Evolutionary conservation across 306 rosid genomes (phyloP).

Genomic region (Spatholobus suberectus): DNA sequence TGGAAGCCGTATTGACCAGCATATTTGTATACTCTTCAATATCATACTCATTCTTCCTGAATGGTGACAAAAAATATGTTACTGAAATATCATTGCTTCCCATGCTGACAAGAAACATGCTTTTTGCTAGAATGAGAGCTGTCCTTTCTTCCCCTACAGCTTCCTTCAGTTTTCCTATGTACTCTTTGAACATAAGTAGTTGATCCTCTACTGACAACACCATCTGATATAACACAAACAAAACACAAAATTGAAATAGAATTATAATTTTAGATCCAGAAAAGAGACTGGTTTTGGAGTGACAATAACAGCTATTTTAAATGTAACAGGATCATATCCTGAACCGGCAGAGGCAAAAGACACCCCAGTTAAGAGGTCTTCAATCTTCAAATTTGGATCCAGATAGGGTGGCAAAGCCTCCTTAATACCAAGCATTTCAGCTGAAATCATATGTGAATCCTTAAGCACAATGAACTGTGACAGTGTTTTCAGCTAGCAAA

Average conservation of each 20-base stretch:
- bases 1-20: constrained; percentile 3
- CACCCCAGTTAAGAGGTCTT: constrained; percentile 54
- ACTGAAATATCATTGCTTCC: constrained; percentile 42
- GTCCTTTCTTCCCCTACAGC: constrained; percentile 38
- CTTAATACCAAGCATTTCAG: constrained; percentile 44
- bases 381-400: constrained; percentile 41
- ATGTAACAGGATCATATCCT: constrained; percentile 54
- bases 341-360: constrained; percentile 52
- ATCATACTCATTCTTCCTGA: constrained; percentile 16
- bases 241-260: background rate
- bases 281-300: too few relatives aligned
- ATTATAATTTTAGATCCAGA: background rate
- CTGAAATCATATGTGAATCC: constrained; percentile 28
- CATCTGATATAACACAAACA: constrained; percentile 17
- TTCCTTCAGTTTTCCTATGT: constrained; percentile 33
- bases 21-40: constrained; percentile 14
- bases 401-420: constrained; percentile 47
- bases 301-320: constrained; percentile 23
- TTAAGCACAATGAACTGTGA: background rate
- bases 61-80: constrained; percentile 35
- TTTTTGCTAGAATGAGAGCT: background rate
- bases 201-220: constrained; percentile 40
- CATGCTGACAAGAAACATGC: constrained; percentile 22
- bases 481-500: background rate
- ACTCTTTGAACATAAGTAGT: constrained; percentile 43